Conservation (phyloP, 208 protist species). For the Sergeia podlipaevii region DNA sequence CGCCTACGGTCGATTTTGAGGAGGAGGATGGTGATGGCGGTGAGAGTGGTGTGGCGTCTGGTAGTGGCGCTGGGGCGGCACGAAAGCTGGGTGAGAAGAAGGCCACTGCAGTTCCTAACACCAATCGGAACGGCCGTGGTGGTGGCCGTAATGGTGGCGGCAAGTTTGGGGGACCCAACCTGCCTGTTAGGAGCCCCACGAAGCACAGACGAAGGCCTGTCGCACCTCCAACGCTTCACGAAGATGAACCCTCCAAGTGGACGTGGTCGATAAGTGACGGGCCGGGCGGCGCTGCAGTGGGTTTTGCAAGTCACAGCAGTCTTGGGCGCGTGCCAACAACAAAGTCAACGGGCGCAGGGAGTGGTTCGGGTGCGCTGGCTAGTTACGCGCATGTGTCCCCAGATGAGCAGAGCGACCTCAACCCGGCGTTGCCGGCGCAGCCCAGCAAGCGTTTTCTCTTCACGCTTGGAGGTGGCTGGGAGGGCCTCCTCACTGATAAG, state of each 20-base stretch:
- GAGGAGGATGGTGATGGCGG: conserved; percentile 12
- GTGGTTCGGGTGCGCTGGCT: conserved; percentile 5
- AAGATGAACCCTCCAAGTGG: no score
- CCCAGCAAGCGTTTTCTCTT: conserved; percentile 45
- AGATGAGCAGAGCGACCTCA: conserved; percentile 78
- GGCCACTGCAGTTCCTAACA: no score
- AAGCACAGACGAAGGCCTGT: no score
- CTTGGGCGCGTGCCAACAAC: no score
- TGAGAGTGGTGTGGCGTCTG: conserved; percentile 8
- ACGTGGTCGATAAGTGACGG: no score
- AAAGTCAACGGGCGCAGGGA: neutral
- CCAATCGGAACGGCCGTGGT: no score
- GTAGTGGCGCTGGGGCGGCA: conserved; percentile 5
- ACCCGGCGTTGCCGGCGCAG: conserved; percentile 58
- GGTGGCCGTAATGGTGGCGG: no score
- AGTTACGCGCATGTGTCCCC: neutral
- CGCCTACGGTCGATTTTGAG: conserved; percentile 19
- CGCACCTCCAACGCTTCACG: no score
- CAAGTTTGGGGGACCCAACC: no score
- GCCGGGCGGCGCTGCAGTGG: no score
- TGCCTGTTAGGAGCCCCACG: no score
- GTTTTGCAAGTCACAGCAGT: no score
- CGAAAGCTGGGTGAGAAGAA: neutral
- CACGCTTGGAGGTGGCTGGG: conserved; percentile 75
- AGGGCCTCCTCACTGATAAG: conserved; percentile 82